Conservation (phyloP, 1,139 yeast species). For the Hemisphaericaspora xylanilytica region DNA sequence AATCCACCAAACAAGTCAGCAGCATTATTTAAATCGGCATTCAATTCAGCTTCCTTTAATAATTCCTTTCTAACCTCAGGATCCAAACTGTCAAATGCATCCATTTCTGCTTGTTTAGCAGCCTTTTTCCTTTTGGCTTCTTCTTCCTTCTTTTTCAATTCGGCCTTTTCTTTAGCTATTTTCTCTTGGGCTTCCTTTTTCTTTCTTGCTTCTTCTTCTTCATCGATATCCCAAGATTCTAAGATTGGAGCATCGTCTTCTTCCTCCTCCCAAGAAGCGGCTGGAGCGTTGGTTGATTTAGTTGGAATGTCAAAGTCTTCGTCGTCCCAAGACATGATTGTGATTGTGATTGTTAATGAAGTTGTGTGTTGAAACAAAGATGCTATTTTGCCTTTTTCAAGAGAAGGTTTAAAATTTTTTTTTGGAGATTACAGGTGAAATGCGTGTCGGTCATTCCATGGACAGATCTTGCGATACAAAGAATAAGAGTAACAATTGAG, state of each 20-base stretch:
- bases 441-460: no score
- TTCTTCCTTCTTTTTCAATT: slow-evolving; percentile 38
- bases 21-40: slow-evolving; percentile 86
- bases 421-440: no score
- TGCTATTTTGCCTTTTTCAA: no score
- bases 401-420: no score
- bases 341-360: no score
- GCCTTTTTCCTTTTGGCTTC: slow-evolving; percentile 41
- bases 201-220: slow-evolving; percentile 54
- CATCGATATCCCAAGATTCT: slow-evolving; percentile 81
- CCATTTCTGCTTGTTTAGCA: slow-evolving; percentile 30
- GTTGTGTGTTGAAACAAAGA: no score
- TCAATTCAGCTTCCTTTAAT: slow-evolving; percentile 74
- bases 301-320: slow-evolving; percentile 82
- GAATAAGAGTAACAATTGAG: no score
- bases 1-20: slow-evolving; percentile 86
- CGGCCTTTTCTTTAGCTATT: slow-evolving; percentile 41
- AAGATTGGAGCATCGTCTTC: slow-evolving; percentile 73
- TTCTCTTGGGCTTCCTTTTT: slow-evolving; percentile 42
- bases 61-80: slow-evolving; percentile 68
- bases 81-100: slow-evolving; percentile 63
- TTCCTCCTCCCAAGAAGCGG: slow-evolving; percentile 80
- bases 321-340: slow-evolving; percentile 68
- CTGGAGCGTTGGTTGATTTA: slow-evolving; percentile 36
- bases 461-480: no score